phyloP scores from a whole-genome alignment of 805 yeast genomes.

The Citeromyces matritensis region DNA sequence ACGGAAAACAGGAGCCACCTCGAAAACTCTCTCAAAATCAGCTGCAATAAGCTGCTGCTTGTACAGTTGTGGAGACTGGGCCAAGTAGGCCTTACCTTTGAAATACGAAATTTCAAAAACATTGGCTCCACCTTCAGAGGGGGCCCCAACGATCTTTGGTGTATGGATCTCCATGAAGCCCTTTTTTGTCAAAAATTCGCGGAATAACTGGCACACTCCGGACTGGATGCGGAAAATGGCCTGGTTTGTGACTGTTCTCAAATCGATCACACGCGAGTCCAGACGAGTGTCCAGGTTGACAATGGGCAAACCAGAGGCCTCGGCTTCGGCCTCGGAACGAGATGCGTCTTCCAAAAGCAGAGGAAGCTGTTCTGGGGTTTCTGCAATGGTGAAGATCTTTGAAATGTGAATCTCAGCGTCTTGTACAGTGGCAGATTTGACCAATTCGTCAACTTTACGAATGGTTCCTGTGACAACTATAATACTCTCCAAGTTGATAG shows the following conservation, averaged over 20 bases:
- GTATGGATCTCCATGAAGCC: slow-evolving; percentile 88
- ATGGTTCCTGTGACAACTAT: slow-evolving; percentile 83
- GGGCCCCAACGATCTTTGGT: slow-evolving; percentile 89
- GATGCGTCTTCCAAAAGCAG: slow-evolving; percentile 93
- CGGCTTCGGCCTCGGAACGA: slow-evolving; percentile 90
- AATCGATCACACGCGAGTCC: slow-evolving; percentile 89
- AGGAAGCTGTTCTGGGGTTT: slow-evolving; percentile 87
- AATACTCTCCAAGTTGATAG: slow-evolving; percentile 77
- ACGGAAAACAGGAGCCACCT: slow-evolving; percentile 95
- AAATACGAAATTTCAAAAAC: slow-evolving; percentile 90
- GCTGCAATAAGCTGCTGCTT: slow-evolving; percentile 97
- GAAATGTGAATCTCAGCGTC: slow-evolving; percentile 73
- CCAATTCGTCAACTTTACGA: slow-evolving; percentile 69
- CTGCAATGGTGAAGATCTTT: slow-evolving; percentile 64
- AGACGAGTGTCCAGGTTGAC: slow-evolving; percentile 94
- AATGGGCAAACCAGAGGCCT: slow-evolving; percentile 78
- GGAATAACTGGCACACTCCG: slow-evolving; percentile 77
- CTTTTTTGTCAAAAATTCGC: slow-evolving; percentile 61
- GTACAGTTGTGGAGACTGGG: slow-evolving; percentile 97
- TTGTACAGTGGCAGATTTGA: slow-evolving; percentile 85
- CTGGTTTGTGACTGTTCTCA: slow-evolving; percentile 94
- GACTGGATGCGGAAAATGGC: slow-evolving; percentile 91
- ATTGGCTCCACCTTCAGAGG: slow-evolving; percentile 96
- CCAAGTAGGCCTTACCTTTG: slow-evolving; percentile 84
- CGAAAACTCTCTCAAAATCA: slow-evolving; percentile 93